A percentile compares a stretch with the other conserved stretches of the same genome.
phyloP scores from a whole-genome alignment of 2,329 filamentous ascomycete species.

The Exophiala alcalophila region DNA sequence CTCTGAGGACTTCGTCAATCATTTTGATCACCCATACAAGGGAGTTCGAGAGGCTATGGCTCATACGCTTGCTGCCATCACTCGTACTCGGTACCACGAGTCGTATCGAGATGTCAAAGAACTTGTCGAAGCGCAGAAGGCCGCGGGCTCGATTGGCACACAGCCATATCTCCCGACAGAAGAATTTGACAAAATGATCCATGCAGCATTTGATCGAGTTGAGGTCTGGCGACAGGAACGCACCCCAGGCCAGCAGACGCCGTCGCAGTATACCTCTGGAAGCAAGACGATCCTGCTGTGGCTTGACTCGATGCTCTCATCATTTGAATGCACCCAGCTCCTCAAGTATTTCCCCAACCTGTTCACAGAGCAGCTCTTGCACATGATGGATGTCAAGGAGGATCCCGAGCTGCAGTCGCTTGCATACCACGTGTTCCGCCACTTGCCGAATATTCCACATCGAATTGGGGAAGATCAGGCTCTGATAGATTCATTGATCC shows the following conservation, averaged over 20 bases:
- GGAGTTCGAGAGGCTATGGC: conserved; percentile 94
- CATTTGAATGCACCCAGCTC: conserved; percentile 87
- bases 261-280: conserved; percentile 89
- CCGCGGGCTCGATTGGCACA: conserved; percentile 75
- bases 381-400: conserved; percentile 99
- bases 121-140: conserved; percentile 75
- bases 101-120: conserved; percentile 77
- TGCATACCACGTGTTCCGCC: conserved; percentile 94
- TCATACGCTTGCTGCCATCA: conserved; percentile 80
- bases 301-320: conserved; percentile 87
- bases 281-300: conserved; percentile 94
- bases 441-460: conserved; percentile 93
- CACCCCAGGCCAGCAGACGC: conserved; percentile 82
- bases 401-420: conserved; percentile 92
- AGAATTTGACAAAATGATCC: conserved; percentile 70
- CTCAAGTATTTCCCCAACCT: conserved; percentile 85
- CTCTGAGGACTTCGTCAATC: conserved; percentile 79
- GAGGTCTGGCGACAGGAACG: conserved; percentile 86
- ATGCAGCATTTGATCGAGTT: conserved; percentile 71
- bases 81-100: conserved; percentile 89
- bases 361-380: conserved; percentile 87
- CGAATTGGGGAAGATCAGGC: conserved; percentile 76
- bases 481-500: conserved; percentile 82
- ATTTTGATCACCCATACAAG: conserved; percentile 97
- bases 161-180: conserved; percentile 76